These are phyloP conservation scores for Dioscorea cayenensis DNA, from an alignment of 116 monocot species.

Conservation along the genomic window DNA sequence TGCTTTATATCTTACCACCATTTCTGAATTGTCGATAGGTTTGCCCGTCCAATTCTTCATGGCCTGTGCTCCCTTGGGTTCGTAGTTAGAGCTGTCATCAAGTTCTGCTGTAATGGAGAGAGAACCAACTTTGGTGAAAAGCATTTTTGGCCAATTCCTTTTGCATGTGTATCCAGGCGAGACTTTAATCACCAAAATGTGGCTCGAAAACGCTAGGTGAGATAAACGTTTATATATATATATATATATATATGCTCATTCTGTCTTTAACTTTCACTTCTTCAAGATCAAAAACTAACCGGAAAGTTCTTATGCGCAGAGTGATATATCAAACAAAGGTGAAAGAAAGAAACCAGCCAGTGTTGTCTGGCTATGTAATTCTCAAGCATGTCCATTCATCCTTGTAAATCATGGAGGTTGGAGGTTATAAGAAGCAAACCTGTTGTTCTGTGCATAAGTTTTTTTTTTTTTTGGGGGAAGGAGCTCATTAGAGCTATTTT, in stretches of 20 bases:
- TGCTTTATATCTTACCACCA: neutral
- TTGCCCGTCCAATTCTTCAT: conserved; percentile 79
- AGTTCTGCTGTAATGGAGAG: conserved; percentile 67
- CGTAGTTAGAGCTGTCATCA: conserved; percentile 66
- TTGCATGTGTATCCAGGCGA: conserved; percentile 91
- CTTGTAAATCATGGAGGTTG: conserved; percentile 21
- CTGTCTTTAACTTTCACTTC: too few relatives aligned
- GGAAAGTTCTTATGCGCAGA: conserved; percentile 16
- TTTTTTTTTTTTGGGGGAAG: too few relatives aligned
- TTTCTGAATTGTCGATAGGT: conserved; percentile 29
- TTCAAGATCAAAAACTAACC: neutral
- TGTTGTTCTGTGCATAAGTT: too few relatives aligned
- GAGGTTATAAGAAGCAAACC: neutral
- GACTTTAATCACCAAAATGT: conserved; percentile 88
- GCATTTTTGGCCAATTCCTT: conserved; percentile 84
- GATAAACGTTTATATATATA: neutral
- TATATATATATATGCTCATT: neutral
- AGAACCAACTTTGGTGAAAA: conserved; percentile 48
- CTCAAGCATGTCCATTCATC: conserved; percentile 56
- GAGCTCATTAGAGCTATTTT: too few relatives aligned
- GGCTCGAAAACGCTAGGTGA: conserved; percentile 70
- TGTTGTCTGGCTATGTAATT: conserved; percentile 64
- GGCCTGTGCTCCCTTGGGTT: conserved; percentile 85
- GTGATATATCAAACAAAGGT: conserved; percentile 74
- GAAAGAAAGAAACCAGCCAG: conserved; percentile 60